Conservation (phyloP, 2,329 filamentous ascomycete species). For the Dryadomyces quercivorus region DNA sequence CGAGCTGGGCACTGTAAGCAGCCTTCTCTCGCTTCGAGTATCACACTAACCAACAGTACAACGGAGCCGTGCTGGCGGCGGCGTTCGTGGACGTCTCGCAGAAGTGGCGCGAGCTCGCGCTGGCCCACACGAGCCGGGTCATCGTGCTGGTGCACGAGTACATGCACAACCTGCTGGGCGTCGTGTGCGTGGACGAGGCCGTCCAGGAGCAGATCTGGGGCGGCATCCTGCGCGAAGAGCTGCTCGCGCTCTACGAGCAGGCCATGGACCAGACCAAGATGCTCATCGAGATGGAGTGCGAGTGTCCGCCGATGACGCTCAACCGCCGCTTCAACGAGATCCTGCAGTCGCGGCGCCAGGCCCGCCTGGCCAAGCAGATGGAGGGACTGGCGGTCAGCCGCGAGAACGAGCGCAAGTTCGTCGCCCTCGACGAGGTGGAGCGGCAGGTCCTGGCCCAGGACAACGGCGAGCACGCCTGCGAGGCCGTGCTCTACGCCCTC, state of each 20-base stretch:
- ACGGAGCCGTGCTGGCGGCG: slow-evolving; percentile 25
- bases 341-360: slow-evolving; percentile 16
- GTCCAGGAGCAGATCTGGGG: slow-evolving; percentile 30
- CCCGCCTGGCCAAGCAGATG: slow-evolving; percentile 2
- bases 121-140: slow-evolving; percentile 36
- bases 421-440: neutral
- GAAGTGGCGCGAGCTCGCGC: slow-evolving; percentile 38
- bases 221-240: slow-evolving; percentile 30
- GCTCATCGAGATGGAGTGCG: slow-evolving; percentile 38
- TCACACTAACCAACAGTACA: slow-evolving; percentile 18
- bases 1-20: slow-evolving; percentile 38
- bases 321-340: slow-evolving; percentile 39
- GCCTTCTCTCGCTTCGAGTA: slow-evolving; percentile 7
- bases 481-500: slow-evolving; percentile 49
- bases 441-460: slow-evolving; percentile 6
- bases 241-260: slow-evolving; percentile 30
- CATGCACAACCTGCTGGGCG: slow-evolving; percentile 28
- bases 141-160: slow-evolving; percentile 41
- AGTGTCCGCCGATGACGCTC: slow-evolving; percentile 31
- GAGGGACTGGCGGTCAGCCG: slow-evolving; percentile 1
- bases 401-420: neutral
- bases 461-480: slow-evolving; percentile 8
- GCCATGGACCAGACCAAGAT: slow-evolving; percentile 37
- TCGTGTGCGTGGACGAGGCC: slow-evolving; percentile 28
- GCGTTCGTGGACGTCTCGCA: slow-evolving; percentile 40